Base-by-base conservation (phyloP, 805 yeast genomes). In the Dipodascus geniculatus region DNA sequence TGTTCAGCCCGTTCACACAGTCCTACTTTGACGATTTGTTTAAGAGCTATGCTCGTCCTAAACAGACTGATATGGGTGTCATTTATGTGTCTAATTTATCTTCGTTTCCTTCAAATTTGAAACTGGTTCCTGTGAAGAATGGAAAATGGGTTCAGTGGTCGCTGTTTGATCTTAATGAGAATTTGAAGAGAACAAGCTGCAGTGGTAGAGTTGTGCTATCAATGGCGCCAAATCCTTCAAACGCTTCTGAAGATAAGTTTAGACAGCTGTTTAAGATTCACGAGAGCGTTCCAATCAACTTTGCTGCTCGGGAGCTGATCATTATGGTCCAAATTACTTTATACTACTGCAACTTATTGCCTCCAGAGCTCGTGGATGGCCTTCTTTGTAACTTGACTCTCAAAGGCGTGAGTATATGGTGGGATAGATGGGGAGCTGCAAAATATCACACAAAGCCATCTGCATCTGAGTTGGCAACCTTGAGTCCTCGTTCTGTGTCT, bases 61-160 rank as follows among this genome's bases (percentile, higher is more conserved):
- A 88, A 55, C 73, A 76, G 47, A 80, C 82, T 1, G 76, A 75
- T 0, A 65, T 71, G 22, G 88, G 88, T 1, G 69, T 74, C 17
- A 72, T 91, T 31, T 87, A 84, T 63, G 86, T 93, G 11, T 85
- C 96, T 0, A 87, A 87, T 61, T 66, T 91, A n/a, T 77, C 95
- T 0, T 79, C 85, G 14, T 75, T 91, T 56, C 93, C 95, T 1
- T 82, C 91, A 3, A 75, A 81, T 53, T 68, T 87, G 50, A 83
- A 83, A 56, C 68, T 91, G 51, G 76, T 91, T 23, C 83, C 87
- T 1, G 77, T 90, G 1, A 81, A 83, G 1, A 56, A 54, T 31
- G 58, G 66, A 66, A 31, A 55, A 28, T 51, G 68, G 76, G 68
- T 71, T 0, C 72, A 79, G 1, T 79, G 83, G 73, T 72, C 73